Base-by-base conservation (phyloP, 2,329 filamentous ascomycete species). In the Aphanoascus verrucosus region DNA sequence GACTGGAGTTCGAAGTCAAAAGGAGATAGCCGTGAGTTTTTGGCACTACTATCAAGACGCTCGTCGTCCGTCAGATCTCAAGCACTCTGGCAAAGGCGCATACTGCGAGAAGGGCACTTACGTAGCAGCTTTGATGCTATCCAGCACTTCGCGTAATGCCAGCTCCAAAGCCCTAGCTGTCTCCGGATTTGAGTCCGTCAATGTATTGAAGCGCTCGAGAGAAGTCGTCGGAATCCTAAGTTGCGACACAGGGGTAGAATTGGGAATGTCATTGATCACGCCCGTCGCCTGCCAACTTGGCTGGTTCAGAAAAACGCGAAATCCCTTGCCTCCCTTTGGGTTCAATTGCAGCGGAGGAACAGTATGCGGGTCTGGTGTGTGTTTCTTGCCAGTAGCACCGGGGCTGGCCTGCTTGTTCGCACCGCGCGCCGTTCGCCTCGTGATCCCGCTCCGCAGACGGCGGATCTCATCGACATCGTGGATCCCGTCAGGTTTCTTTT, bases 401-500 rank as follows among this genome's bases (percentile, higher is more conserved):
- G 81, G 82, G 37, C 74, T 74, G 52, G 84, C 81, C 55, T 80
- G 78, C 55, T 77, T 79, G 12, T 79, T 71, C 1, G 83, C 82
- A 54, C 78, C 81, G 62, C 87, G 80, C 1, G 88, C 83, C 66
- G 95, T 88, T 56, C 91, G 79, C 58, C 91, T 78, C 23, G 91
- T 97, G 68, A 97, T 94, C 57, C 82, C 80, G 43, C 88, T 87
- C 51, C 91, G 82, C 63, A 94, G 74, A 69, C 85, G 87, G 60
- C 81, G 80, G 63, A 97, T 97, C 68, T 88, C 87, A 6, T 91
- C 87, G 55, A 96, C 87, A 72, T 94, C 78, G 70, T 97, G 91
- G 44, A 95, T 73, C 48, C 90, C 90, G 70, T 97, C 91, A 1
- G 91, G 88, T 67, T 96, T 96, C 73, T 89, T 94, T 55, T 89